These are phyloP conservation scores for Oryza nivara DNA, from an alignment of 176 grass and related monocot species.

Conservation along the genomic window DNA sequence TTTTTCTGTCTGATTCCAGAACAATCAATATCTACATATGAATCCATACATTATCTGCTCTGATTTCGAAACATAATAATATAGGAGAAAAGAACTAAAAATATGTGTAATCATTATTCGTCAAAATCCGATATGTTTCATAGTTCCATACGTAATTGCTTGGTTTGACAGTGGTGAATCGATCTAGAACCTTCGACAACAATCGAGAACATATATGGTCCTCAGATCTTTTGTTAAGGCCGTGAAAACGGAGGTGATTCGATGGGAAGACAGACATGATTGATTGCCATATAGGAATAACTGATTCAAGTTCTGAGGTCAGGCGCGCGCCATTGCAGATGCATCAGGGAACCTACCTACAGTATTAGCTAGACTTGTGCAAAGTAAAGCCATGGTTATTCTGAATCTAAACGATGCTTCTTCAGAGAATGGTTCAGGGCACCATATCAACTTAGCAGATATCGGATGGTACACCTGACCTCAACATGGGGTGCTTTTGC, in stretches of 20 bases:
- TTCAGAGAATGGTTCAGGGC: slow-evolving; percentile 13
- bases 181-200: neutral
- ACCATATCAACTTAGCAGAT: neutral
- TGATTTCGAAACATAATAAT: no score
- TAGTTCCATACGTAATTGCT: neutral
- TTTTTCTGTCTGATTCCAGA: no score
- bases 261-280: slow-evolving; percentile 14
- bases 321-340: neutral
- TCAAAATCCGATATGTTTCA: no score
- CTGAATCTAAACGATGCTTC: slow-evolving; percentile 11
- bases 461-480: slow-evolving; percentile 7
- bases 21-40: no score
- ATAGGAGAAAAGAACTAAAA: no score
- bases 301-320: slow-evolving; percentile 28
- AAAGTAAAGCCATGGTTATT: slow-evolving; percentile 24
- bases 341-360: slow-evolving; percentile 3
- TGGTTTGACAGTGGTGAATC: neutral
- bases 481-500: neutral
- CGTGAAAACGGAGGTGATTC: slow-evolving; percentile 22
- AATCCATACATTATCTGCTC: neutral
- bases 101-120: no score
- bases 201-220: neutral
- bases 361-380: neutral
- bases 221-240: slow-evolving; percentile 1
- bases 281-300: neutral